Evolutionary conservation across 495 filamentous ascomycete species (phyloP).

Genomic region (Aspergillus saccharolyticus): DNA sequence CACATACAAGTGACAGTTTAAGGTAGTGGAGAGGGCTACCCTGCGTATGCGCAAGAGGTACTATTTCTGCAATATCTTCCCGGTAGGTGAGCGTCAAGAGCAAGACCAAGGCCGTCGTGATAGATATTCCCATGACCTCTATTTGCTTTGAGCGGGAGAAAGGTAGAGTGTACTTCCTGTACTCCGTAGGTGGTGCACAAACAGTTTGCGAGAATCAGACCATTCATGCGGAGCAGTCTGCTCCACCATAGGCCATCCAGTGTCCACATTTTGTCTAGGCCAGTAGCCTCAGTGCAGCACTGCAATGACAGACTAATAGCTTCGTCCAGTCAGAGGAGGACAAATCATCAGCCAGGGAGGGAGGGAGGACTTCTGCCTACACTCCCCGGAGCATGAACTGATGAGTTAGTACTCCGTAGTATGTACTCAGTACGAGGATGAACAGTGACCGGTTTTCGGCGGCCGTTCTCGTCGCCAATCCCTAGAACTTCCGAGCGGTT

Average conservation of each 20-base stretch:
- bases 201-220: neutral
- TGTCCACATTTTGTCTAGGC: neutral
- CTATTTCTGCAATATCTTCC: neutral
- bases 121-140: too few species aligned
- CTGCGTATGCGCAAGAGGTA: neutral
- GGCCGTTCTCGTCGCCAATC: conserved; percentile 9
- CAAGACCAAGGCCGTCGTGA: too few species aligned
- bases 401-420: neutral
- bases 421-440: neutral
- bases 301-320: neutral
- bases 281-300: neutral
- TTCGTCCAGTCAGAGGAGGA: conserved; percentile 1
- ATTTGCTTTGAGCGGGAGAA: too few species aligned
- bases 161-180: too few species aligned
- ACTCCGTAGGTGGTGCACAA: too few species aligned
- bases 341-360: neutral
- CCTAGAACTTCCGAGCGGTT: conserved; percentile 23
- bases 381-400: neutral
- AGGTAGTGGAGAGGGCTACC: neutral
- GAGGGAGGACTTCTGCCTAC: neutral
- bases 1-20: too few species aligned
- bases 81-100: too few species aligned
- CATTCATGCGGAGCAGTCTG: neutral
- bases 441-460: neutral
- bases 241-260: neutral